These are phyloP conservation scores for Dothideomycetes sp. DNA, from an alignment of 2,329 filamentous ascomycete genomes.

Conservation along the genomic window DNA sequence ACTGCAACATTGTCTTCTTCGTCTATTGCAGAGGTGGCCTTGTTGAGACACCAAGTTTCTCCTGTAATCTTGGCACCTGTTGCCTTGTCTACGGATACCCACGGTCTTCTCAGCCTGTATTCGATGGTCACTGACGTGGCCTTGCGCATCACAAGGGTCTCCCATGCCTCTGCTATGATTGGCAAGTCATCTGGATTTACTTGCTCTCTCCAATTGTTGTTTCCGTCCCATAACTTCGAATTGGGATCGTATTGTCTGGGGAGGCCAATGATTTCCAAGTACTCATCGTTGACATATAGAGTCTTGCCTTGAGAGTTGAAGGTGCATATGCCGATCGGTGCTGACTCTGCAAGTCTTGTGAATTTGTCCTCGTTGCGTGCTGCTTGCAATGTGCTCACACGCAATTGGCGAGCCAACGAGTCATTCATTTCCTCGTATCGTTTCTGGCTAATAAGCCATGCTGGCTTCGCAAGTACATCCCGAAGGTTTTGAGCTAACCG, in stretches of 20 bases:
- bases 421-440: slow-evolving; percentile 25
- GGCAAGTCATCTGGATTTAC: slow-evolving; percentile 21
- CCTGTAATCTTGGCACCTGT: slow-evolving; percentile 16
- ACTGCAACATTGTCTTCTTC: slow-evolving; percentile 16
- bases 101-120: slow-evolving; percentile 25
- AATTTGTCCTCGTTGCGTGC: slow-evolving; percentile 27
- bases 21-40: slow-evolving; percentile 20
- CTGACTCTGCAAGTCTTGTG: slow-evolving; percentile 26
- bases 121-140: slow-evolving; percentile 25
- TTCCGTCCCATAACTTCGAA: slow-evolving; percentile 7
- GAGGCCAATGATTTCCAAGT: slow-evolving; percentile 23
- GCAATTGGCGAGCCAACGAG: slow-evolving; percentile 24
- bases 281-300: slow-evolving; percentile 30
- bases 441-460: slow-evolving; percentile 26
- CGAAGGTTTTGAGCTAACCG: slow-evolving; percentile 25
- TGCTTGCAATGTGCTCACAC: slow-evolving; percentile 18
- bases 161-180: slow-evolving; percentile 21
- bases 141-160: slow-evolving; percentile 15
- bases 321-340: slow-evolving; percentile 30
- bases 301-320: slow-evolving; percentile 23
- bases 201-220: slow-evolving; percentile 18
- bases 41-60: slow-evolving; percentile 22
- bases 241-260: slow-evolving; percentile 13
- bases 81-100: slow-evolving; percentile 19
- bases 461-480: slow-evolving; percentile 26